phyloP scores from a whole-genome alignment of 2,329 filamentous ascomycete genomes.

The Raffaelea deltoideospora region DNA sequence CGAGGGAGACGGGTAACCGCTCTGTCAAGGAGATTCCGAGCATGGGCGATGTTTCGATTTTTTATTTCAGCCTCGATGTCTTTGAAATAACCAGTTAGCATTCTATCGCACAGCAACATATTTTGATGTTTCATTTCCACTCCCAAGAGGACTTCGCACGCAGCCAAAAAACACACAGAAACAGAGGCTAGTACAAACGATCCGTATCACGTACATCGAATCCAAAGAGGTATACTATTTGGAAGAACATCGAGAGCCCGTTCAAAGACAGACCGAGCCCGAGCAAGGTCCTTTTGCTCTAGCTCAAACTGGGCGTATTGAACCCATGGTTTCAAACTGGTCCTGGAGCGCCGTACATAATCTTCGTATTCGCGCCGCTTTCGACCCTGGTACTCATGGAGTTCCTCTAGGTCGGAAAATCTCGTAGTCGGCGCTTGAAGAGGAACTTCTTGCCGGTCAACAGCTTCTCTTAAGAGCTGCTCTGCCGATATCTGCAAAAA shows the following conservation, averaged over 20 bases:
- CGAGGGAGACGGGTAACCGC: constrained; percentile 85
- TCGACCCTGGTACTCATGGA: constrained; percentile 91
- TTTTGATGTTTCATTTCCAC: too few species aligned
- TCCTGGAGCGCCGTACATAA: constrained; percentile 85
- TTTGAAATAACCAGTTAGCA: constrained; percentile 31
- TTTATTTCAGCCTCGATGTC: constrained; percentile 95
- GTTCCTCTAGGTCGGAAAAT: constrained; percentile 91
- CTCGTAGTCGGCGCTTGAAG: constrained; percentile 85
- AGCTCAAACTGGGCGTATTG: constrained; percentile 95
- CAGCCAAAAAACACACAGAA: background rate
- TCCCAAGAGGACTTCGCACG: too few species aligned
- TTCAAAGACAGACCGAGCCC: constrained; percentile 87
- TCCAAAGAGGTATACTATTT: constrained; percentile 76
- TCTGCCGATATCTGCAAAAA: constrained; percentile 81
- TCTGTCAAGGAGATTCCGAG: constrained; percentile 82
- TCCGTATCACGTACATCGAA: constrained; percentile 23
- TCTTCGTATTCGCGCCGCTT: constrained; percentile 96
- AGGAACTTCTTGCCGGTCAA: constrained; percentile 82
- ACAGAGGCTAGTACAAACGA: background rate
- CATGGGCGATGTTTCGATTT: constrained; percentile 88
- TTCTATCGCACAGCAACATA: too few species aligned
- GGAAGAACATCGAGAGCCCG: constrained; percentile 83
- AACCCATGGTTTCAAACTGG: constrained; percentile 99
- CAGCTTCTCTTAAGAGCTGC: constrained; percentile 91
- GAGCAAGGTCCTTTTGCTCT: constrained; percentile 91